Base-by-base conservation (phyloP, 495 filamentous ascomycete genomes). In the Beverwykella pulmonaria region DNA sequence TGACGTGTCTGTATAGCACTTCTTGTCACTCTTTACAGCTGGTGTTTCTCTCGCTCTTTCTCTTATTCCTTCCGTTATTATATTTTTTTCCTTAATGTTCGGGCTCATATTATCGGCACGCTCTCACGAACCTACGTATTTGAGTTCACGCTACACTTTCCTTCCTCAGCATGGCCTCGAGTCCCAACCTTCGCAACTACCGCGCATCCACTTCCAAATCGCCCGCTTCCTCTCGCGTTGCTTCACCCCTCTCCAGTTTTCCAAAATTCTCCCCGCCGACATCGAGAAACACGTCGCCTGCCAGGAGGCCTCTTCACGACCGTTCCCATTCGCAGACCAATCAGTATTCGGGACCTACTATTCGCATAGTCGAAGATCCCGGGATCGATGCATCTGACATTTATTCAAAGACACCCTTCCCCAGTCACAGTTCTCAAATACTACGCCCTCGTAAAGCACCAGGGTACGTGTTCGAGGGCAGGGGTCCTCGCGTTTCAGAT, bases 281-380 rank as follows among this genome's bases (percentile, higher is more conserved):
- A 20, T 67, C 71, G 36, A 59, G 64, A 61, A 72, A 59, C 22
- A 34, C 56, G 27, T 69, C 74, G 52, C 74, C 69, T 55, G 72
- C 52, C 61, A 71, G 78, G 53, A 60, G 71, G 20, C 83, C 87
- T 49, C 78, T 88, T 59, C 82, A 82, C 72, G 81, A 86, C 69
- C 81, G 84, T 62, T 80, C 80, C 20, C 76, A 82, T 34, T 86
- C 86, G 65, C 78, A 84, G 63, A 81, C 74, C 70, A 86, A 86
- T 71, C 70, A 73, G 66, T 75, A 52, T 79, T 84, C 67, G 79
- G 82, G 61, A 75, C 86, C 71, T 75, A 79, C 74, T 14, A 74
- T 88, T 65, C 84, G 75, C 65, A 69, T 76, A 46, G 74, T 79
- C 26, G 70, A 71, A 26, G 61, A 74, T 26, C 60, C 61, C 10